phyloP scores from a whole-genome alignment of 2,329 filamentous ascomycete species.

The Zymoseptoria pseudotritici region DNA sequence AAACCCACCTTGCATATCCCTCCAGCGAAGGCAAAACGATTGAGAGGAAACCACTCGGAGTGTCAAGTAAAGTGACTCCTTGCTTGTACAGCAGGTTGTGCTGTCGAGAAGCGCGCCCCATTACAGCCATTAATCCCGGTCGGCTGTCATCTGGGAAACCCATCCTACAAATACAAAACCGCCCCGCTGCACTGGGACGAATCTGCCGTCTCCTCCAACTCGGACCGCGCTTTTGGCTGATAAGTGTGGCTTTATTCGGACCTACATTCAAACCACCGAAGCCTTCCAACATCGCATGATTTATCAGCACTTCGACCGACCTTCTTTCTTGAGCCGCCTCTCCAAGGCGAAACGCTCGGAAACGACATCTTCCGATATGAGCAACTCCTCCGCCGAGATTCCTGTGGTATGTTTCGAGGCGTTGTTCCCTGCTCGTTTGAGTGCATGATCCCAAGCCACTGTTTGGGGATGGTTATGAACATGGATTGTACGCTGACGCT shows the following conservation, averaged over 20 bases:
- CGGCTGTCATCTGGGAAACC: not conserved
- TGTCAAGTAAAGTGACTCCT: not conserved
- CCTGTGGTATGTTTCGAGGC: conserved; percentile 17
- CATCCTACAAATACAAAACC: not conserved
- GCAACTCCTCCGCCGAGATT: conserved; percentile 9
- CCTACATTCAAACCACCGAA: not conserved
- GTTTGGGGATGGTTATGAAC: not conserved
- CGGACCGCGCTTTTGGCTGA: not conserved
- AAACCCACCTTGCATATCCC: not conserved
- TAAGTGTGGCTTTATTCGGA: not conserved
- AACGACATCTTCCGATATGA: not conserved
- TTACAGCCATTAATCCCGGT: not conserved
- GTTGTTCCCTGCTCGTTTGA: not conserved
- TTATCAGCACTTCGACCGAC: not conserved
- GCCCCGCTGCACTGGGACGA: not conserved
- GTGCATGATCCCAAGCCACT: not conserved
- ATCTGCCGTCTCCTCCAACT: not conserved
- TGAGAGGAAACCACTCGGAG: not conserved
- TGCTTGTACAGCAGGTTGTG: not conserved
- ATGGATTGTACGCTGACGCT: not conserved
- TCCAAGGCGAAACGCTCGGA: not conserved
- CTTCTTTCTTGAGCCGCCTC: not conserved
- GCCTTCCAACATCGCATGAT: not conserved
- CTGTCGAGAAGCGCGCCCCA: not conserved
- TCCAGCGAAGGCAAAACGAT: not conserved